Percentiles rank a stretch among this genome's conserved stretches.
Evolutionary conservation across 108 stramenopile genomes (phyloP).

Genomic region (Nitzschia inconspicua): DNA sequence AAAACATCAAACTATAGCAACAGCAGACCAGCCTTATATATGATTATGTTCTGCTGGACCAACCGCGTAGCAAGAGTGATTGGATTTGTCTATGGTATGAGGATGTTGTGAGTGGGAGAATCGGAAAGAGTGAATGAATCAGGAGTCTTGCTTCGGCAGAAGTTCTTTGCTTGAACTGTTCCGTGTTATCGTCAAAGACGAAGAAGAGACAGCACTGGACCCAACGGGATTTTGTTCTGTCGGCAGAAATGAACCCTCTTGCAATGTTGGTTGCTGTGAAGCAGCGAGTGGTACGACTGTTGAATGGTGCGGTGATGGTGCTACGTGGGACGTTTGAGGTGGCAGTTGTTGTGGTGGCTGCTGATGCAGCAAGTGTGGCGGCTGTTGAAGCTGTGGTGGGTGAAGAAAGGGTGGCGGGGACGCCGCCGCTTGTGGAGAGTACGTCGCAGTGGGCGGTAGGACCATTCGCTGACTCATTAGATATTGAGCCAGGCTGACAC

Average conservation of each 20-base stretch:
- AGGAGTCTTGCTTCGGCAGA: too few relatives aligned
- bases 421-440: slow-evolving; percentile 10
- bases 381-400: not conserved
- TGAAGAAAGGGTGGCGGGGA: slow-evolving; percentile 9
- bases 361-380: not conserved
- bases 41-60: too few relatives aligned
- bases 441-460: slow-evolving; percentile 42
- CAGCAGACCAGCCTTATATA: too few relatives aligned
- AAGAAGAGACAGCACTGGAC: not conserved
- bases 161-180: not conserved
- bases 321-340: slow-evolving; percentile 1
- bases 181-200: not conserved
- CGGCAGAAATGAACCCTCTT: slow-evolving; percentile 1
- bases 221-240: not conserved
- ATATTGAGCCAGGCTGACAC: slow-evolving; percentile 51
- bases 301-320: not conserved
- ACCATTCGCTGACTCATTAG: slow-evolving; percentile 62
- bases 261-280: not conserved
- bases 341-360: slow-evolving; percentile 9
- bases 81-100: too few relatives aligned
- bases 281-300: not conserved
- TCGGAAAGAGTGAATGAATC: too few relatives aligned
- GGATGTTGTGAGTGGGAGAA: too few relatives aligned
- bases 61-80: too few relatives aligned
- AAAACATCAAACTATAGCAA: too few relatives aligned